These are phyloP conservation scores for Penicillium nucicola DNA, from an alignment of 495 filamentous ascomycete species.

Conservation along the genomic window DNA sequence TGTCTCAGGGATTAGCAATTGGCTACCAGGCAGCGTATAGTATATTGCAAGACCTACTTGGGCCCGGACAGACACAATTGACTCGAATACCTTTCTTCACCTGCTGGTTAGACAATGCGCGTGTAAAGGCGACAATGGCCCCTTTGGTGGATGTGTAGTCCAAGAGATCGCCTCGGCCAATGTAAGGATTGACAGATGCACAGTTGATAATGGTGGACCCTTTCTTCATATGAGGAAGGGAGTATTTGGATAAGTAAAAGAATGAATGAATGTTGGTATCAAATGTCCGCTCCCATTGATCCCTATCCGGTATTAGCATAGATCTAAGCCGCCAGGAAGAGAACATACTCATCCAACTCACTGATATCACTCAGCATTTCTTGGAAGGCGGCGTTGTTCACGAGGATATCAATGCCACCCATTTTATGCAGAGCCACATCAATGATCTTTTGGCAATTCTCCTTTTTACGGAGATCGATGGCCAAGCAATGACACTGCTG, in stretches of 20 bases:
- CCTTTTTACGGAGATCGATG: slow-evolving; percentile 59
- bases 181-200: slow-evolving; percentile 77
- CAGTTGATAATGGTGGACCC: slow-evolving; percentile 83
- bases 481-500: slow-evolving; percentile 59
- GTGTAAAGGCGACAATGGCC: slow-evolving; percentile 78
- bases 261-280: slow-evolving; percentile 73
- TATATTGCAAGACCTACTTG: slow-evolving; percentile 34
- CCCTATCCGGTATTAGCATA: not conserved
- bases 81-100: slow-evolving; percentile 71
- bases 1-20: not conserved
- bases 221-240: slow-evolving; percentile 69
- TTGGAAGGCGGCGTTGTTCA: slow-evolving; percentile 80
- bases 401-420: slow-evolving; percentile 70
- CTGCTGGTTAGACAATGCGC: slow-evolving; percentile 74
- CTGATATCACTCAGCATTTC: slow-evolving; percentile 68
- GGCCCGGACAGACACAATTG: slow-evolving; percentile 78
- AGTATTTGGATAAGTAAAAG: slow-evolving; percentile 77
- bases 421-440: slow-evolving; percentile 60
- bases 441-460: slow-evolving; percentile 70
- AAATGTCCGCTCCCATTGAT: slow-evolving; percentile 73
- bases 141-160: slow-evolving; percentile 87
- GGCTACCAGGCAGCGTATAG: not conserved
- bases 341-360: slow-evolving; percentile 65
- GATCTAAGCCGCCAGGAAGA: not conserved
- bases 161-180: slow-evolving; percentile 75